phyloP scores from a whole-genome alignment of 768 basidiomycete genomes.

The Mycena polygramma region DNA sequence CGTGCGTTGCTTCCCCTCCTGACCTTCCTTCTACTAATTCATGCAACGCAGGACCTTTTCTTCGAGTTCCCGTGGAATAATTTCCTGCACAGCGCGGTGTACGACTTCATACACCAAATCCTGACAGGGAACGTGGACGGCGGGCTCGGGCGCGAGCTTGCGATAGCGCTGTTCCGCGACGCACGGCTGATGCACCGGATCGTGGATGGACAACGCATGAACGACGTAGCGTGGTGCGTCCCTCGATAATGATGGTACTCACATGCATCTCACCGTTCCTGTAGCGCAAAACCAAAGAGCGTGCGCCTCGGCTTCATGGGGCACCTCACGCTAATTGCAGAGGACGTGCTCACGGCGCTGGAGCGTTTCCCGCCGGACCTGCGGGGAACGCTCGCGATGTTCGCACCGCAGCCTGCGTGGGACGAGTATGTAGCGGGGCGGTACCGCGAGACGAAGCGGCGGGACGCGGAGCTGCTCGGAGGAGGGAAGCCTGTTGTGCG shows the following conservation, averaged over 20 bases:
- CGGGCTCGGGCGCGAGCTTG: slow-evolving; percentile 78
- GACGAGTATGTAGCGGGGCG: slow-evolving; percentile 89
- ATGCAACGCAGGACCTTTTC: slow-evolving; percentile 80
- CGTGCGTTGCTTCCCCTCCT: slow-evolving; percentile 61
- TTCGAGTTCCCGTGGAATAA: slow-evolving; percentile 98
- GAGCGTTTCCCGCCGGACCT: slow-evolving; percentile 90
- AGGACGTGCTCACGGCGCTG: slow-evolving; percentile 92
- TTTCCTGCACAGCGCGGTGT: slow-evolving; percentile 96
- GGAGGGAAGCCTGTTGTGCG: slow-evolving; percentile 82
- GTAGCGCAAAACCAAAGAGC: slow-evolving; percentile 78
- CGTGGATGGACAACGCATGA: slow-evolving; percentile 85
- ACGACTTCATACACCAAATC: slow-evolving; percentile 96
- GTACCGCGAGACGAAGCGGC: slow-evolving; percentile 88
- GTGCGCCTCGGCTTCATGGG: slow-evolving; percentile 96
- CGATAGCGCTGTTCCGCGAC: slow-evolving; percentile 88
- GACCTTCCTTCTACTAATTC: no score
- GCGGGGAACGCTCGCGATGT: slow-evolving; percentile 69
- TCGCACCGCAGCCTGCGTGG: slow-evolving; percentile 86
- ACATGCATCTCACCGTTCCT: not conserved
- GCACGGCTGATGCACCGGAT: slow-evolving; percentile 87
- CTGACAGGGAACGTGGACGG: slow-evolving; percentile 86
- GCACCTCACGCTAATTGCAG: slow-evolving; percentile 93
- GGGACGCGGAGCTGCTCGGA: slow-evolving; percentile 84
- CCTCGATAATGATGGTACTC: not conserved
- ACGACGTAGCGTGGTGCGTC: slow-evolving; percentile 80